Conservation (phyloP, 306 rosid species). For the Castanea crenata region DNA sequence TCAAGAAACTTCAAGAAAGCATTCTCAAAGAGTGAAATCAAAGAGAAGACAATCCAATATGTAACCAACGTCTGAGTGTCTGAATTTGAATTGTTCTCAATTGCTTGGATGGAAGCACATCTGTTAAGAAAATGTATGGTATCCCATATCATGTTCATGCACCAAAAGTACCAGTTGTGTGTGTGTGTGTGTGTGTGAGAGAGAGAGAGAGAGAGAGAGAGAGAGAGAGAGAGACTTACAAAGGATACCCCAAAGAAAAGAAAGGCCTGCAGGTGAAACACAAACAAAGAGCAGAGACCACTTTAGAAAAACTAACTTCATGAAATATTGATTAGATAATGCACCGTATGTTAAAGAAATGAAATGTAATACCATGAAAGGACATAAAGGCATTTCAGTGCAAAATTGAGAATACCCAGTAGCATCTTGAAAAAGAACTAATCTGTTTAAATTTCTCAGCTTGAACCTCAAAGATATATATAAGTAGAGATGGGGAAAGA, state of each 20-base stretch:
- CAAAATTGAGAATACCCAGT: conserved; percentile 32
- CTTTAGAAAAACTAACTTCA: not conserved
- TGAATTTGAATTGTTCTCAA: conserved; percentile 37
- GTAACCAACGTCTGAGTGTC: conserved; percentile 47
- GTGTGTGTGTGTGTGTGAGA: no score
- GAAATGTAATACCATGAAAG: conserved; percentile 13
- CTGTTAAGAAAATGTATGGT: conserved; percentile 24
- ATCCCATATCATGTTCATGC: conserved; percentile 4
- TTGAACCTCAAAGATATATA: not conserved
- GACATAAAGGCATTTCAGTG: conserved; percentile 30
- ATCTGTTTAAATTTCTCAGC: not conserved
- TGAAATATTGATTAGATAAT: not conserved
- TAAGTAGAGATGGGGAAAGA: not conserved
- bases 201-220: not conserved
- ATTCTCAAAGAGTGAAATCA: conserved; percentile 44
- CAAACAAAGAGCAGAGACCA: not conserved
- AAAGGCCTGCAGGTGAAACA: conserved; percentile 45
- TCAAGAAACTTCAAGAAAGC: conserved; percentile 32
- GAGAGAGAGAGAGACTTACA: conserved; percentile 37
- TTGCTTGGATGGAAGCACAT: conserved; percentile 56
- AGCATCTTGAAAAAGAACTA: conserved; percentile 24
- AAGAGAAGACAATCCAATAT: conserved; percentile 58
- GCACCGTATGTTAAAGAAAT: conserved; percentile 28
- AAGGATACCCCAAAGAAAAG: conserved; percentile 54
- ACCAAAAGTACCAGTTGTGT: not conserved